These are phyloP conservation scores for Leptodontidium sp. DNA, from an alignment of 2,329 filamentous ascomycete species.

Conservation along the genomic window DNA sequence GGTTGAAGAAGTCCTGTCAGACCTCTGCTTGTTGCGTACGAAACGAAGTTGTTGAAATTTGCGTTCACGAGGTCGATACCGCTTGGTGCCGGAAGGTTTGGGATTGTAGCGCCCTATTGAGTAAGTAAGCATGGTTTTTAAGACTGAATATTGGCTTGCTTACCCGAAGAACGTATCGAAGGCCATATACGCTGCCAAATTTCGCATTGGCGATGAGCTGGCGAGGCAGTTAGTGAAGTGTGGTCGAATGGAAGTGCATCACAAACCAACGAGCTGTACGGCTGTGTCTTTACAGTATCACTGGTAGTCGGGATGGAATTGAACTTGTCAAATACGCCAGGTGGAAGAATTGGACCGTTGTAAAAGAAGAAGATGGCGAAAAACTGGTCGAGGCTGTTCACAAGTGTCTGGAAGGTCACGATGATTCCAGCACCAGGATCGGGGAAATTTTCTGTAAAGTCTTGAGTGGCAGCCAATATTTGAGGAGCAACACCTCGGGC, in stretches of 20 bases:
- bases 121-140: background rate
- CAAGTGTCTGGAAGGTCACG: conserved; percentile 37
- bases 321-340: conserved; percentile 39
- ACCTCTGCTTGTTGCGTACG: conserved; percentile 36
- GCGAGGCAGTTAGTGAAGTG: background rate
- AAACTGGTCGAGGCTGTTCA: conserved; percentile 35
- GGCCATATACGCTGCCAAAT: conserved; percentile 26
- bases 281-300: conserved; percentile 36
- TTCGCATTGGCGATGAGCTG: conserved; percentile 34
- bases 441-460: conserved; percentile 65
- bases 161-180: conserved; percentile 37
- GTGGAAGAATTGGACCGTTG: conserved; percentile 46
- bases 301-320: conserved; percentile 26
- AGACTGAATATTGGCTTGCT: background rate
- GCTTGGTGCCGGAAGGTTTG: conserved; percentile 32
- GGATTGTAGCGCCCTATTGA: conserved; percentile 33
- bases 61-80: conserved; percentile 48
- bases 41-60: conserved; percentile 45
- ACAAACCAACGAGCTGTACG: conserved; percentile 47
- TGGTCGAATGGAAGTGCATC: background rate
- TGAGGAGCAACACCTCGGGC: conserved; percentile 40
- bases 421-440: conserved; percentile 47
- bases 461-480: conserved; percentile 57
- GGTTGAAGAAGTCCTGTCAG: conserved; percentile 40
- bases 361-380: conserved; percentile 49